Conservation (phyloP, 495 filamentous ascomycete species). For the Rostrohypoxylon terebratum region DNA sequence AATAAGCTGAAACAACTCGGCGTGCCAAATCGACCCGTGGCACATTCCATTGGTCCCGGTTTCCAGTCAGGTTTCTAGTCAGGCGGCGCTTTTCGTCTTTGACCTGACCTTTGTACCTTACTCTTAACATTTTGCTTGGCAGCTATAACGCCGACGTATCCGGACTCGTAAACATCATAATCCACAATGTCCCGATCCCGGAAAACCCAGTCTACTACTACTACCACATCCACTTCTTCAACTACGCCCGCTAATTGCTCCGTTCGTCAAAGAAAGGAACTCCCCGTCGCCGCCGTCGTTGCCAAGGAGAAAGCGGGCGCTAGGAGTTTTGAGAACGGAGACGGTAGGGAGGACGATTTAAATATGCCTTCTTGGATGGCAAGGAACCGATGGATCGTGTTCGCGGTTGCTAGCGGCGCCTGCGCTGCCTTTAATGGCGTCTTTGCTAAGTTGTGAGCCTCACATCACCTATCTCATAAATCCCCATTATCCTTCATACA, state of each 20-base stretch:
- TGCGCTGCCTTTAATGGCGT: slow-evolving; percentile 95
- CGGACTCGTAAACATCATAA: slow-evolving; percentile 17
- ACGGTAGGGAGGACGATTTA: slow-evolving; percentile 1
- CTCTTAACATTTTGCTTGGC: not conserved
- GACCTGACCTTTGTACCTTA: slow-evolving; percentile 10
- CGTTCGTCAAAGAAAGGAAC: slow-evolving; percentile 21
- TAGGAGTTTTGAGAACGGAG: not conserved
- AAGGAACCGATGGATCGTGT: slow-evolving; percentile 76
- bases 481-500: not conserved
- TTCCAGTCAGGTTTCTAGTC: not conserved
- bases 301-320: not conserved
- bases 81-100: slow-evolving; percentile 10
- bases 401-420: slow-evolving; percentile 84
- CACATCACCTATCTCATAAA: not conserved
- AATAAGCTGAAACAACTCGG: slow-evolving; percentile 12
- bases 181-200: slow-evolving; percentile 37
- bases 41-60: slow-evolving; percentile 12
- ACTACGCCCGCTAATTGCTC: slow-evolving; percentile 22
- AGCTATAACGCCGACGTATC: slow-evolving; percentile 31
- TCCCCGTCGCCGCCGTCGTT: not conserved
- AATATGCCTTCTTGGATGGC: slow-evolving; percentile 49
- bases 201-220: slow-evolving; percentile 24
- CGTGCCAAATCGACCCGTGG: slow-evolving; percentile 12
- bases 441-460: slow-evolving; percentile 89
- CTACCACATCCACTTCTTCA: slow-evolving; percentile 16